Evolutionary conservation across 2,329 filamentous ascomycete species (phyloP).

Genomic region (Bipolaris oryzae): DNA sequence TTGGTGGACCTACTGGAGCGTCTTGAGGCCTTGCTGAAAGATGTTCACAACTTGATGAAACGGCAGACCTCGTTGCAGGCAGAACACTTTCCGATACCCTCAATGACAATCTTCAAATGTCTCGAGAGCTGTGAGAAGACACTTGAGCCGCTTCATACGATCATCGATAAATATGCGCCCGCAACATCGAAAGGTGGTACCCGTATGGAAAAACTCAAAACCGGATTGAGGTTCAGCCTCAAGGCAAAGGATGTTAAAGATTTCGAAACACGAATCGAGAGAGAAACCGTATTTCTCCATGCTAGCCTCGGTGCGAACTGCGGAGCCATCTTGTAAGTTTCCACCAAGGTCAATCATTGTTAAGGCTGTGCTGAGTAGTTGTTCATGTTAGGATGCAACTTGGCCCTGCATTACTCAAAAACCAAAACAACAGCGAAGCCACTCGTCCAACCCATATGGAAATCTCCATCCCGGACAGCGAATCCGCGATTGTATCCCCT

Average conservation of each 20-base stretch:
- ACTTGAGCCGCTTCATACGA: conserved; percentile 5
- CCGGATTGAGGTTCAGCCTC: conserved; percentile 9
- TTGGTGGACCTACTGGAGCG: conserved; percentile 14
- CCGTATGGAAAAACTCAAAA: conserved; percentile 1
- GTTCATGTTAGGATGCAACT: not conserved
- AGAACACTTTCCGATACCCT: conserved; percentile 17
- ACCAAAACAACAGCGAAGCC: not conserved
- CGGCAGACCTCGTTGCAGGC: conserved; percentile 4
- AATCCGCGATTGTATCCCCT: not conserved
- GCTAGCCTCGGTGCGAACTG: conserved; percentile 10
- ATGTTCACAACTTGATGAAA: conserved; percentile 9
- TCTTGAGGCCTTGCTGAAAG: conserved; percentile 9
- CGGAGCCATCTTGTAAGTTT: conserved; percentile 16
- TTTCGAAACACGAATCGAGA: conserved; percentile 14
- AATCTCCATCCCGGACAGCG: not conserved
- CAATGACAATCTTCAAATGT: conserved; percentile 15
- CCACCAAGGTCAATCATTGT: not conserved
- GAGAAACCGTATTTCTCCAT: conserved; percentile 12
- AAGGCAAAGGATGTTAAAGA: conserved; percentile 18
- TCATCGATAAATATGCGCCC: conserved; percentile 1
- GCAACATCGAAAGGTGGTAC: not conserved
- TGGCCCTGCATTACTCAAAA: not conserved
- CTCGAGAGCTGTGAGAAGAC: conserved; percentile 18
- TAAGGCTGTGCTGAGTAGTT: not conserved
- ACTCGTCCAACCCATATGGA: not conserved